phyloP scores from a whole-genome alignment of 2,329 filamentous ascomycete genomes.

The Alternaria tenuissima region DNA sequence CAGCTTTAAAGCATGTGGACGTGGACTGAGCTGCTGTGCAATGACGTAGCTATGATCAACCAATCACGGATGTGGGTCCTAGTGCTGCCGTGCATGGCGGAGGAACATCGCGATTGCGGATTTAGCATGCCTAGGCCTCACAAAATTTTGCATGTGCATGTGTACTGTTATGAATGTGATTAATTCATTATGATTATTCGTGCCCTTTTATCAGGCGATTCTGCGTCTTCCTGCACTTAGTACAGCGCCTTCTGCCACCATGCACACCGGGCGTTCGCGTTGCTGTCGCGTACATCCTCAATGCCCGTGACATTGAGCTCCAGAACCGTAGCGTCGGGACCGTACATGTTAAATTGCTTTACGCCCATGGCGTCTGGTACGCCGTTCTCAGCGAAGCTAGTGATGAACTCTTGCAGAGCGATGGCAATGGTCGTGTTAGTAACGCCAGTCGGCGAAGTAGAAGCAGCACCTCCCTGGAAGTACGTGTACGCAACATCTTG shows the following conservation, averaged over 20 bases:
- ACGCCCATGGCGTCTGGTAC: conserved; percentile 50
- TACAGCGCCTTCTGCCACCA: conserved; percentile 64
- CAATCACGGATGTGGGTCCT: conserved; percentile 14
- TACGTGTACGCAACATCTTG: conserved; percentile 63
- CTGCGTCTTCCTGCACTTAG: conserved; percentile 15
- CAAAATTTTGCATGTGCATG: conserved; percentile 4
- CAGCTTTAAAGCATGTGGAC: conserved; percentile 27
- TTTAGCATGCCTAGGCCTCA: conserved; percentile 4
- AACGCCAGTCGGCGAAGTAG: conserved; percentile 20
- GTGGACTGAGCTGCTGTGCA: conserved; percentile 11
- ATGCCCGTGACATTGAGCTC: conserved; percentile 56
- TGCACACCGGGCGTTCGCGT: conserved; percentile 58
- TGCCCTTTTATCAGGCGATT: not conserved
- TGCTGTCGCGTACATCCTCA: conserved; percentile 54
- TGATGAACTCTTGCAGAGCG: conserved; percentile 58
- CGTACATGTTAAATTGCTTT: conserved; percentile 59
- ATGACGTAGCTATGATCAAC: conserved; percentile 38
- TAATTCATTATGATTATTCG: conserved; percentile 8
- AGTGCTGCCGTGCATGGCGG: conserved; percentile 1
- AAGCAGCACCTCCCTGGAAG: conserved; percentile 53
- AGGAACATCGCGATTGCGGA: conserved; percentile 12
- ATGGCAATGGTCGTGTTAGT: conserved; percentile 50
- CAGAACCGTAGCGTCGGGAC: conserved; percentile 54
- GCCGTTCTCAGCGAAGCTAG: conserved; percentile 53
- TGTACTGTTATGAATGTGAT: not conserved